Conservation (phyloP, 2,329 filamentous ascomycete species). For the Hypoxylon rubiginosum region DNA sequence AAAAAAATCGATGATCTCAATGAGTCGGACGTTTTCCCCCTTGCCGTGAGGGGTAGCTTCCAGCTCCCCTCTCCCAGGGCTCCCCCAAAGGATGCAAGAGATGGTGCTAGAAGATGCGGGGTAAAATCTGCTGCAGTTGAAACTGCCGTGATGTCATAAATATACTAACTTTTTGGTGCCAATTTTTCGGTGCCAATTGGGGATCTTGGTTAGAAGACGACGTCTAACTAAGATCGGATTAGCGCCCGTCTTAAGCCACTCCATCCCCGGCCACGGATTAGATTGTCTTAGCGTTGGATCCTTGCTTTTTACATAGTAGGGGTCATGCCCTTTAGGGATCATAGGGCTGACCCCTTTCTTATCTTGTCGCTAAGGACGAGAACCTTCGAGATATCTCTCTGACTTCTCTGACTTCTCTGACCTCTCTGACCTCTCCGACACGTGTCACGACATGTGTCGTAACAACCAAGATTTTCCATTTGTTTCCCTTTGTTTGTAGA, state of each 20-base stretch:
- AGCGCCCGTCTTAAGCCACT: constrained; percentile 1
- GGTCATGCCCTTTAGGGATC: background rate
- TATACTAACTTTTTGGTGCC: background rate
- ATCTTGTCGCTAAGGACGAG: background rate
- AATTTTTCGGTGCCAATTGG: constrained; percentile 12
- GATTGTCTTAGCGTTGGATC: background rate
- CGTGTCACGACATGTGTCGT: background rate
- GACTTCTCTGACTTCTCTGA: background rate
- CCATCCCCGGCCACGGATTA: background rate
- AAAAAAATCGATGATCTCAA: constrained; percentile 21
- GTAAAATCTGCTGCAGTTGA: constrained; percentile 18
- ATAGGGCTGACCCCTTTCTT: constrained; percentile 37
- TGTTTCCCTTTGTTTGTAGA: background rate
- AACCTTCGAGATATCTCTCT: background rate
- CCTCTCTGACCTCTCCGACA: background rate
- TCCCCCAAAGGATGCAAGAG: background rate
- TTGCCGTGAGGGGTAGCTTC: constrained; percentile 36
- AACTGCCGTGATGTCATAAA: constrained; percentile 35
- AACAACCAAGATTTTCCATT: background rate
- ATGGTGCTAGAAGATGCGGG: constrained; percentile 29
- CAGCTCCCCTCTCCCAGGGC: background rate
- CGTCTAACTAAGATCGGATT: constrained; percentile 7
- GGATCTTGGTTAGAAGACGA: constrained; percentile 3
- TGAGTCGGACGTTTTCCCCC: constrained; percentile 11
- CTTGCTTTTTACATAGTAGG: background rate